Evolutionary conservation across 257 asterid species (phyloP).

Genomic region (Haberlea rhodopensis): DNA sequence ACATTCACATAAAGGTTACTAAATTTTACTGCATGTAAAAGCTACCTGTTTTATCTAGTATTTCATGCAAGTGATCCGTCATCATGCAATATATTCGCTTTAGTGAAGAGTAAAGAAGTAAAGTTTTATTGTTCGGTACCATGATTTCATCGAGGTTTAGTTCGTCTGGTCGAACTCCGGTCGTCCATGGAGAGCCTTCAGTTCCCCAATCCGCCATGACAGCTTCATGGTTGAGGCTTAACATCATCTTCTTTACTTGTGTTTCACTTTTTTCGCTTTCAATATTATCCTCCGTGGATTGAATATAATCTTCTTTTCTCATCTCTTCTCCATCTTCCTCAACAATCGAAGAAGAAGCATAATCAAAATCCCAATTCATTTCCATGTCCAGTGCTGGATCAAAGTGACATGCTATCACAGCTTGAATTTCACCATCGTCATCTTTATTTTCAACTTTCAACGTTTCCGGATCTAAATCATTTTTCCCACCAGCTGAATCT

Average conservation of each 20-base stretch:
- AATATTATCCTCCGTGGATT: not conserved
- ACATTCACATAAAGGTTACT: too few relatives aligned
- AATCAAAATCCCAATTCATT: slow-evolving; percentile 50
- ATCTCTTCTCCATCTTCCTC: slow-evolving; percentile 22
- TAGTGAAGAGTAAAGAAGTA: not conserved
- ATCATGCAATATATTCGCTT: not conserved
- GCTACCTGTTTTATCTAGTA: too few relatives aligned
- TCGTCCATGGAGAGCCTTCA: slow-evolving; percentile 65
- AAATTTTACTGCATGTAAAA: not conserved
- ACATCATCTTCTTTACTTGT: slow-evolving; percentile 30
- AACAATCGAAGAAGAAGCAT: not conserved
- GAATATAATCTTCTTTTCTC: not conserved
- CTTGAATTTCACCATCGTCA: too few relatives aligned
- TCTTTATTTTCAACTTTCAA: slow-evolving; percentile 48
- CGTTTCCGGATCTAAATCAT: slow-evolving; percentile 19
- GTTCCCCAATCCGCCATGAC: slow-evolving; percentile 64
- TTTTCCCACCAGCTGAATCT: slow-evolving; percentile 1
- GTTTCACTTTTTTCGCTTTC: slow-evolving; percentile 23
- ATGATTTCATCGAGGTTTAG: slow-evolving; percentile 36
- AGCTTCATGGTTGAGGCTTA: slow-evolving; percentile 58
- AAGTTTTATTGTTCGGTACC: slow-evolving; percentile 29
- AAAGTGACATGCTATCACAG: slow-evolving; percentile 42
- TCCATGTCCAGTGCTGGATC: slow-evolving; percentile 50
- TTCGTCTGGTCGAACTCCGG: slow-evolving; percentile 51
- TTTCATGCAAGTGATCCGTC: not conserved